Base-by-base conservation (phyloP, 2,329 filamentous ascomycete genomes). In the Alternaria brassicicola region DNA sequence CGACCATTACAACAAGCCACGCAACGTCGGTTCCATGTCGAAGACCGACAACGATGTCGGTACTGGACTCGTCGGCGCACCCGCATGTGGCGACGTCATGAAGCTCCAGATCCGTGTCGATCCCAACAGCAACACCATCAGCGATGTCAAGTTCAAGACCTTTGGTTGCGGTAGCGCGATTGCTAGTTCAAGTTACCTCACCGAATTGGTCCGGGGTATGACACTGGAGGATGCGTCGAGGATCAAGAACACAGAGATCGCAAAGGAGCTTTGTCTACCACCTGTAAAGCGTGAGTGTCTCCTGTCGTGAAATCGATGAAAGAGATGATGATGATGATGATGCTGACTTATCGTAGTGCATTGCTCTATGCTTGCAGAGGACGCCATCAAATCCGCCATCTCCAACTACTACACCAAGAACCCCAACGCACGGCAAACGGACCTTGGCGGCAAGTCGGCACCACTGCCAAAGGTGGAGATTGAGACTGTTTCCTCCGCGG, bases 211-310 rank as follows among this genome's bases (percentile, higher is more conserved):
- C 63, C 87, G 92, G 64, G 95, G 95, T 61, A 99, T 98, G 94
- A 96, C 90, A 13, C 81, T 99, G 66, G 95, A 99, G 71, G 92
- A 99, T 78, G 95, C 96, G 31, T 88, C 89, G 53, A 89, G 90
- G 81, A 91, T 99, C 71, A 90, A 92, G 82, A 99, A 99, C 81
- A 97, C 94, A 3, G 93, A 99, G 81, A 99, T 99, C 76, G 95
- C 95, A 35, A 96, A 96, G 84, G 96, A 99, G 81, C 84, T 97
- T 56, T 95, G 92, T 75, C 80, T 95, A 73, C 92, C 92, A 33
- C 92, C 92, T 61, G 92, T 96, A 49, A 96, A 96, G 82, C 80
- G 91, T 93, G 82, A 79, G 89, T 87, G 45, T 35, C 23, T 42
- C 30, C 52, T 43, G 21, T 35, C 17, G 21, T 17, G 6, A 45